Percentiles rank a stretch among this genome's conserved stretches.
These are phyloP conservation scores for Cornus suecica DNA, from an alignment of 148 eudicot genomes.

Conservation along the genomic window DNA sequence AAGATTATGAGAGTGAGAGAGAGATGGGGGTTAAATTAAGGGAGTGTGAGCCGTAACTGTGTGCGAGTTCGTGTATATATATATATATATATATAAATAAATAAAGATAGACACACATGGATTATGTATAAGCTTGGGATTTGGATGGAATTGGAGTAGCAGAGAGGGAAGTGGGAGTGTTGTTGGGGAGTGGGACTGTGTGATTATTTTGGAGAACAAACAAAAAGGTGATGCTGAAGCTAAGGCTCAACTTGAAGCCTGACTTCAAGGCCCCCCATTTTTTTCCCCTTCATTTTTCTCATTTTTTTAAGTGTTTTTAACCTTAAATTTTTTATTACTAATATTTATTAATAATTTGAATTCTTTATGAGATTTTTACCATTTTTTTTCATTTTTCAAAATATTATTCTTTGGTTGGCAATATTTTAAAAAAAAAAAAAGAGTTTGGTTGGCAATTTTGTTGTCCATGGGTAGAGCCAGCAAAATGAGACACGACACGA, in stretches of 20 bases:
- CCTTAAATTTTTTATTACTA: background rate
- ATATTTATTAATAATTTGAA: no score
- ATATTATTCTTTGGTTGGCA: no score
- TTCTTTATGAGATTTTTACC: no score
- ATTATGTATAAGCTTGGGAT: background rate
- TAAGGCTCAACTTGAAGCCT: background rate
- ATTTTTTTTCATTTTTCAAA: no score
- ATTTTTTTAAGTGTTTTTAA: background rate
- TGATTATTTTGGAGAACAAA: conserved; percentile 4
- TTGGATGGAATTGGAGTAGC: conserved; percentile 22
- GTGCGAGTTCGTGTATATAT: background rate
- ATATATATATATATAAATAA: background rate
- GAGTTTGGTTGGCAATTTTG: no score
- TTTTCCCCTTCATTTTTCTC: background rate
- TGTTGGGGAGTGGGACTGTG: conserved; percentile 24
- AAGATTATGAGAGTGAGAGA: background rate
- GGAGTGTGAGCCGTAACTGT: no score
- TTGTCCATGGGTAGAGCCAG: no score
- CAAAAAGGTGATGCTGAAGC: background rate
- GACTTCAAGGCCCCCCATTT: background rate
- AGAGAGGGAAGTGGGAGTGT: conserved; percentile 12
- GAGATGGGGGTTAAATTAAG: no score
- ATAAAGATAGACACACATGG: background rate
- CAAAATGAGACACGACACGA: no score
- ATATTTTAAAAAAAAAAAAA: no score